Evolutionary conservation across 345 rosid species (phyloP), one percentile per base, ranked within the genome.

Genomic region (Erucastrum elatum): DNA sequence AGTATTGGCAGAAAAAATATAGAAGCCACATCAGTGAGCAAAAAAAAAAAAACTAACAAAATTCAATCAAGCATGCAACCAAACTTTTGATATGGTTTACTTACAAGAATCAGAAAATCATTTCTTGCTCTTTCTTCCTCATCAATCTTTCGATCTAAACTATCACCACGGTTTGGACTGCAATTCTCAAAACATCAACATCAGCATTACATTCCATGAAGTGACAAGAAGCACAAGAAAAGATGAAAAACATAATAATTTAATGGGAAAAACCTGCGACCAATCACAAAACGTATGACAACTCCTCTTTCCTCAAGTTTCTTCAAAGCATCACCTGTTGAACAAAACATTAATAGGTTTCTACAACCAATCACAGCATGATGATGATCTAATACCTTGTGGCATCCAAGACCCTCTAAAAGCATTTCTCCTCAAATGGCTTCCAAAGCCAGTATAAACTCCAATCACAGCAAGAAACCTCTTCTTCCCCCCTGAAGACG

Each of bases 351-450:
- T n/a, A 29, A 29, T 29, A 29, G n/a, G 30, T 29, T 3, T 29
- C 30, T 29, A 29, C 60, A 44, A 44, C 12, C n/a, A 59, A 69
- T 5, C 71, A 61, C 12, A 74, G 41, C 75, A 55, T 35, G 10
- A 35, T 35, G 35, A 60, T 13, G 55, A 46, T 46, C 16, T 39
- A 35, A 61, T 64, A 90, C 99, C 96, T 85, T 75, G 91, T 71
- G 98, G 98, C 98, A 95, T 95, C 97, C 98, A 95, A 31, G 97
- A 86, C 6, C 97, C 97, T 86, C 99, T 80, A 81, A 88, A 95
- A 21, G 76, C 59, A 78, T 89, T 93, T 66, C 99, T 87, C 77
- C 86, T 90, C 79, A 91, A 72, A 66, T 81, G 92, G 77, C 98
- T 87, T 17, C 99, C 99, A 75, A 95, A 95, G 3, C 99, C 98